Base-by-base conservation (phyloP, 2,329 filamentous ascomycete genomes). In the Trichoderma simmonsii region DNA sequence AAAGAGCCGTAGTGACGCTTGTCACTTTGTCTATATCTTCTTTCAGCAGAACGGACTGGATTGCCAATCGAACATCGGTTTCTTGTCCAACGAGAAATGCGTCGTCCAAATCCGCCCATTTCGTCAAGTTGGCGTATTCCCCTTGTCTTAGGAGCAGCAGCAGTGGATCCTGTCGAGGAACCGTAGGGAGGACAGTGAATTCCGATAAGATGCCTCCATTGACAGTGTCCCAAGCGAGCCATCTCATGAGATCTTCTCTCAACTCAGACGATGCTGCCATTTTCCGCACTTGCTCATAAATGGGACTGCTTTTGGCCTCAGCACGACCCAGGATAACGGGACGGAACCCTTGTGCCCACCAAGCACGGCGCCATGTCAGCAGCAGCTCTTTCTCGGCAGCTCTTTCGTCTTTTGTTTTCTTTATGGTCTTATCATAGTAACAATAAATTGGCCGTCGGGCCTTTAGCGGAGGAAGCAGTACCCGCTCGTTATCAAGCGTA, bases 171-270 rank as follows among this genome's bases (percentile, higher is more conserved):
- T 95, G 89, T 75, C 90, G 88, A 21, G 89, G 80, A 0, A 89
- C 93, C 92, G 98, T 97, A 4, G 96, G 96, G 66, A 97, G 86
- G 30, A 94, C 87, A n/a, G 92, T 87, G 82, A 92, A 92, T 79
- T 95, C 91, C 18, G 92, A 87, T 62, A 98, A 85, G 43, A 98
- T 83, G 1, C 96, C 96, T 21, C 91, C 91, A 14, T 92, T 92
- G 93, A 97, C 96, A 73, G 92, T 91, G 69, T 93, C 93, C 95
- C 95, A 99, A 0, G 95, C 95, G 73, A 98, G 83, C 94, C 94
- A 98, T 74, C 92, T 87, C 85, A 93, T 90, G 36, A 98, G 78
- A 74, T 97, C 93, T 15, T 83, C 84, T 79, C 91, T 90, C 72
- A 96, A 81, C 1, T 83, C 84, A 0, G 85, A 79, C n/a, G 90